Evolutionary conservation across 805 yeast species (phyloP).

Genomic region (Saccharomycopsis sp.): DNA sequence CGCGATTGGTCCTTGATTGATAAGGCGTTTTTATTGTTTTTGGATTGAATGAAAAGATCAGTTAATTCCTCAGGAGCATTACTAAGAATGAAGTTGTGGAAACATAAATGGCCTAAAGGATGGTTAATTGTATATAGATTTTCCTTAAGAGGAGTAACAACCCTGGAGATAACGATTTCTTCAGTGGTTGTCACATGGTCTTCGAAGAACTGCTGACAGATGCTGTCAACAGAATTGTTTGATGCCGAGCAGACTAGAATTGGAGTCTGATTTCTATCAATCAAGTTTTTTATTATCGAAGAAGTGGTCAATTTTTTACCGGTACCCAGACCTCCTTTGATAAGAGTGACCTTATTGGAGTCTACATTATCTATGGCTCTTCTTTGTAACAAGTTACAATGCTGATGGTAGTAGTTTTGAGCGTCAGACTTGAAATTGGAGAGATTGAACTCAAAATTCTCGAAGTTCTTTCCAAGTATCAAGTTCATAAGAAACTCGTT

Average conservation of each 20-base stretch:
- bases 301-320: constrained; percentile 20
- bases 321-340: constrained; percentile 21
- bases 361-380: constrained; percentile 20
- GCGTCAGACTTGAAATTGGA: constrained; percentile 8
- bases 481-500: constrained; percentile 16
- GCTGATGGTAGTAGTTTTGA: constrained; percentile 6
- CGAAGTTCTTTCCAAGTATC: constrained; percentile 20
- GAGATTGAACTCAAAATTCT: constrained; percentile 22
- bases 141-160: constrained; percentile 20
- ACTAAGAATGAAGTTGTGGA: constrained; percentile 20
- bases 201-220: constrained; percentile 13
- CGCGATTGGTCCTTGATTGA: constrained; percentile 13
- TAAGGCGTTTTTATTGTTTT: constrained; percentile 5
- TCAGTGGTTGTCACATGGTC: constrained; percentile 6
- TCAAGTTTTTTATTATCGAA: constrained; percentile 18
- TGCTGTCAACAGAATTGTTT: constrained; percentile 18
- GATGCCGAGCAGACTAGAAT: constrained; percentile 21
- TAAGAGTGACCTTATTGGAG: constrained; percentile 16
- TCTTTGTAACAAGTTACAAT: constrained; percentile 19
- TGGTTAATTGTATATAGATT: constrained; percentile 18
- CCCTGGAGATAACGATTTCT: constrained; percentile 15
- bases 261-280: constrained; percentile 17
- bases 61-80: constrained; percentile 20
- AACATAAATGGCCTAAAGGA: constrained; percentile 16
- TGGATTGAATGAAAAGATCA: constrained; percentile 18